Percentiles rank a stretch among this genome's conserved stretches.
Evolutionary conservation across 495 filamentous ascomycete species (phyloP).

Genomic region (Talaromyces wortmannii): DNA sequence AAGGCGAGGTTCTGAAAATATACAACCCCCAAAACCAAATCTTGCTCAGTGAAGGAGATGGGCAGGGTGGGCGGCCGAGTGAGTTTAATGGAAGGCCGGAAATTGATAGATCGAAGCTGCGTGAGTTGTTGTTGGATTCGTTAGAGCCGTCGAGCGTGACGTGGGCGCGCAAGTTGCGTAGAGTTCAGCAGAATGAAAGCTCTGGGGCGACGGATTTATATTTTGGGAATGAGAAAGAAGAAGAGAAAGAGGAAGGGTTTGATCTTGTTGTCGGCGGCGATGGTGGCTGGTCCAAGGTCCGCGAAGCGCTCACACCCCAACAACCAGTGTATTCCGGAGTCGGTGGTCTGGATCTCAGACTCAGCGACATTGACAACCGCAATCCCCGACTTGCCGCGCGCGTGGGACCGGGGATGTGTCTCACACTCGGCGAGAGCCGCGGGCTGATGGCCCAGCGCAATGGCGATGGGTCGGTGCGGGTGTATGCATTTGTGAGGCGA

Average conservation of each 20-base stretch:
- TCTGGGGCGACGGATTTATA: not conserved
- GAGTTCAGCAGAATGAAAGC: slow-evolving; percentile 13
- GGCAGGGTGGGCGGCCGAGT: not conserved
- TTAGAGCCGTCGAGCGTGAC: slow-evolving; percentile 12
- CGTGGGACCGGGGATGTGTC: slow-evolving; percentile 6
- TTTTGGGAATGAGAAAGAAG: too few relatives aligned
- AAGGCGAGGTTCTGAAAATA: slow-evolving; percentile 29
- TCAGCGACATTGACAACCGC: slow-evolving; percentile 16
- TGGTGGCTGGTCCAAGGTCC: slow-evolving; percentile 52
- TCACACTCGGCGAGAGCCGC: not conserved
- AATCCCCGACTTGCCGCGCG: slow-evolving; percentile 27
- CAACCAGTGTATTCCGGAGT: slow-evolving; percentile 44
- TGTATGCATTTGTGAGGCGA: not conserved
- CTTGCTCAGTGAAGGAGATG: slow-evolving; percentile 11
- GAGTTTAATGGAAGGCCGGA: slow-evolving; percentile 12
- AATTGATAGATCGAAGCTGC: slow-evolving; percentile 20
- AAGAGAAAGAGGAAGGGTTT: slow-evolving; percentile 6
- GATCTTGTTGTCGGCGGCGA: slow-evolving; percentile 58
- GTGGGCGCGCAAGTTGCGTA: slow-evolving; percentile 14
- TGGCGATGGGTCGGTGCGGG: not conserved
- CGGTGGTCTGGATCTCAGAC: slow-evolving; percentile 25
- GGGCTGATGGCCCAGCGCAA: not conserved
- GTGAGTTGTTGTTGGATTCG: slow-evolving; percentile 19
- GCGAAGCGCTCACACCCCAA: slow-evolving; percentile 35
- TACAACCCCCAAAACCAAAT: slow-evolving; percentile 22